Percentiles rank a stretch among this genome's conserved stretches.
phyloP scores from a whole-genome alignment of 2,329 filamentous ascomycete species.

The Beauveria bassiana region DNA sequence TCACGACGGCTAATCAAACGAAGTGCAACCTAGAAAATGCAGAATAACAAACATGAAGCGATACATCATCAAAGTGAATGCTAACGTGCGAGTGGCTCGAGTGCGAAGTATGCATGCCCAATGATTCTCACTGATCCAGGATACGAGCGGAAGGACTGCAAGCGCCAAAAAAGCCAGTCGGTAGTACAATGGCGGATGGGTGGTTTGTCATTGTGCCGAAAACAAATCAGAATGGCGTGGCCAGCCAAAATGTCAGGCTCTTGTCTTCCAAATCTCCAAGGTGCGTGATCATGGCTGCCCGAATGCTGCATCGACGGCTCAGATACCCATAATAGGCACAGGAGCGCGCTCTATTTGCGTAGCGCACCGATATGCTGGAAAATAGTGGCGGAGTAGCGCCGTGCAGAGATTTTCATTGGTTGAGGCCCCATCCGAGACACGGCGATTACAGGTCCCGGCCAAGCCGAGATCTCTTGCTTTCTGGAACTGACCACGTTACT shows the following conservation, averaged over 20 bases:
- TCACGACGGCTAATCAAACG: too few relatives aligned
- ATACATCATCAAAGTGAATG: too few relatives aligned
- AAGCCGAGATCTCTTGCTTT: conserved; percentile 9
- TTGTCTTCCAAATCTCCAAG: background rate
- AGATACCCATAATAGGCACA: background rate
- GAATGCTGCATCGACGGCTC: background rate
- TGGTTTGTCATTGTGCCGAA: too few relatives aligned
- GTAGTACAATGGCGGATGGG: background rate
- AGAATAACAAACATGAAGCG: too few relatives aligned
- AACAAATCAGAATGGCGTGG: too few relatives aligned
- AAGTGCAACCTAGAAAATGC: too few relatives aligned
- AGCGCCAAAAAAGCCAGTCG: too few relatives aligned
- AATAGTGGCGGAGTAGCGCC: background rate
- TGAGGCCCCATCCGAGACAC: conserved; percentile 1
- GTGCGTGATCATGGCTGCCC: background rate
- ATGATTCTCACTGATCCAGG: too few relatives aligned
- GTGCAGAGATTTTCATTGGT: conserved; percentile 4
- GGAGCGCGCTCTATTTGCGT: background rate
- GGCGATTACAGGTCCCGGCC: conserved; percentile 6
- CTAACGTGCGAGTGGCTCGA: too few relatives aligned
- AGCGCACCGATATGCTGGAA: background rate
- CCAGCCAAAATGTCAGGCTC: background rate
- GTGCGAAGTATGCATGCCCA: too few relatives aligned
- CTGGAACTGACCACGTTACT: conserved; percentile 4
- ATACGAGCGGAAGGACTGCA: too few relatives aligned